Percentiles rank a stretch among this genome's conserved stretches.
Evolutionary conservation across 176 grass and related monocot genomes (phyloP).

Genomic region (Puya raimondii): DNA sequence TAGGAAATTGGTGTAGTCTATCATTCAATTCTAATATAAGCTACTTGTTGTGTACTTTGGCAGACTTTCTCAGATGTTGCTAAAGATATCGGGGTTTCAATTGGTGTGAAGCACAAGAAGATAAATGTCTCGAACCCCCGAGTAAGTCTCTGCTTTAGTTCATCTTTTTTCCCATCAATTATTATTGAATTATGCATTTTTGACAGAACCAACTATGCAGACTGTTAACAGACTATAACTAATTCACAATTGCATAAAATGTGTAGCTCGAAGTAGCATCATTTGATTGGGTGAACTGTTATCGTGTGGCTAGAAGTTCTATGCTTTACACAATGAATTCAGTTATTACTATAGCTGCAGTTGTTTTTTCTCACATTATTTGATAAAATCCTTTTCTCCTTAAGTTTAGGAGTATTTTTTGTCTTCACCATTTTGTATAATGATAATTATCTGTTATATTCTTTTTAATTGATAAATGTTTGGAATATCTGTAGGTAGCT

Average conservation of each 20-base stretch:
- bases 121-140: slow-evolving; percentile 93
- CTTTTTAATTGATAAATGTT: background rate
- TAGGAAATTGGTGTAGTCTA: slow-evolving; percentile 15
- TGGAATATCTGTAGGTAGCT: slow-evolving; percentile 55
- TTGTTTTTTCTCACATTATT: background rate
- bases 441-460: background rate
- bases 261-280: background rate
- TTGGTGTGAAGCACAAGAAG: slow-evolving; percentile 97
- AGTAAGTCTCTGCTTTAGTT: slow-evolving; percentile 34
- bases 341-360: background rate
- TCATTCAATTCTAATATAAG: background rate
- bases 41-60: slow-evolving; percentile 22
- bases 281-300: background rate
- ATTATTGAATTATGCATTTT: background rate
- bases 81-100: slow-evolving; percentile 67
- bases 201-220: background rate
- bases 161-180: slow-evolving; percentile 9
- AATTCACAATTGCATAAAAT: background rate
- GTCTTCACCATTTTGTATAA: background rate
- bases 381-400: background rate
- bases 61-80: slow-evolving; percentile 78
- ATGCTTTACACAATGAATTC: background rate
- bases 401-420: background rate
- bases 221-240: background rate
- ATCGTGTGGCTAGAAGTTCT: background rate